A percentile compares a stretch with the other conserved stretches of the same genome.
Evolutionary conservation across 345 rosid genomes (phyloP).

Genomic region (Reutealis trisperma): DNA sequence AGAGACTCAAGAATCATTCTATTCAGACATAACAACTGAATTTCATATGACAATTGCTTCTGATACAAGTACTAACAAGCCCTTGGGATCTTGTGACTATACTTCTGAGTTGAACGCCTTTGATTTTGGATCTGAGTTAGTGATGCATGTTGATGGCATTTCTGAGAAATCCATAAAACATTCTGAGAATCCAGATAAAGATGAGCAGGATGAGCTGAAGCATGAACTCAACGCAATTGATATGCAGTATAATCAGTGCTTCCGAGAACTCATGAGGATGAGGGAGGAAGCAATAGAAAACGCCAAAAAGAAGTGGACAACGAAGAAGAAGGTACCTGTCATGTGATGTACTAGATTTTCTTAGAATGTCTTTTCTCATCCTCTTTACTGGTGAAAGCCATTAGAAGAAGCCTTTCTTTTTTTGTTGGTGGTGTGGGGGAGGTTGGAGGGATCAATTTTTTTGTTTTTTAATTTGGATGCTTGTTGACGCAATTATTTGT

Average conservation of each 20-base stretch:
- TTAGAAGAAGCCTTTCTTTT: not conserved
- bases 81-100: conserved; percentile 30
- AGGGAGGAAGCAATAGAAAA: conserved; percentile 67
- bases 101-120: conserved; percentile 19
- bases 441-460: too few species aligned
- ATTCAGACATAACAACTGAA: conserved; percentile 57
- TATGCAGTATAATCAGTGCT: conserved; percentile 51
- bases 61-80: conserved; percentile 24
- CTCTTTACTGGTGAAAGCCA: not conserved
- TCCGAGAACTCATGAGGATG: conserved; percentile 59
- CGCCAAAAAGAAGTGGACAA: conserved; percentile 63
- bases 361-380: not conserved
- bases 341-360: conserved; percentile 12
- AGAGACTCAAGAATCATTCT: conserved; percentile 36
- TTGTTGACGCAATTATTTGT: not conserved
- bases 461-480: not conserved
- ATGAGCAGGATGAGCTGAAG: conserved; percentile 45
- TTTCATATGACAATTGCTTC: conserved; percentile 34
- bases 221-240: conserved; percentile 56
- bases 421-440: too few species aligned
- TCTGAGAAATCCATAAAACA: conserved; percentile 28
- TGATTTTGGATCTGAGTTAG: conserved; percentile 19
- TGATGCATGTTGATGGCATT: conserved; percentile 19
- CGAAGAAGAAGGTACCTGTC: conserved; percentile 43
- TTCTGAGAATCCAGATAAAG: conserved; percentile 41